phyloP scores from a whole-genome alignment of 192 early-diverging fungal genomes.

The Chytriomyces sp. region DNA sequence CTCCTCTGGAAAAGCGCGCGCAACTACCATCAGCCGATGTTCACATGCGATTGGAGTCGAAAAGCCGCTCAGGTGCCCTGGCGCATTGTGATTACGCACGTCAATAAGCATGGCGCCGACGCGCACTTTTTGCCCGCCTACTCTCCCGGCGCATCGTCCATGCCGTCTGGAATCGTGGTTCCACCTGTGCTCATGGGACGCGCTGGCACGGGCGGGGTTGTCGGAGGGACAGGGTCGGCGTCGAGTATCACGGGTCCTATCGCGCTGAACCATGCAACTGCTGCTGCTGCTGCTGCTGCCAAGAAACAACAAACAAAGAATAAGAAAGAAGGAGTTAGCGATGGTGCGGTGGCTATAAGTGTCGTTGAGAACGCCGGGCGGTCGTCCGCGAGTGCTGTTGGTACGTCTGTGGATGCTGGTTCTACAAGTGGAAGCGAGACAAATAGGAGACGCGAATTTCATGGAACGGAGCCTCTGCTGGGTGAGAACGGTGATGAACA shows the following conservation, averaged over 20 bases:
- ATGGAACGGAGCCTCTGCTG: neutral
- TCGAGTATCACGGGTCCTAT: too few species aligned
- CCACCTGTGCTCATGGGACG: too few species aligned
- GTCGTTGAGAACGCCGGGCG: too few species aligned
- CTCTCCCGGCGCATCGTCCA: neutral
- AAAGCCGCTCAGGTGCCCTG: slow-evolving; percentile 11
- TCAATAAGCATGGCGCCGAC: slow-evolving; percentile 25
- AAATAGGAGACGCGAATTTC: neutral
- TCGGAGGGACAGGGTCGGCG: too few species aligned
- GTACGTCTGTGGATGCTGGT: too few species aligned
- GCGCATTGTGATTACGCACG: slow-evolving; percentile 12
- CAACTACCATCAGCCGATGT: slow-evolving; percentile 22
- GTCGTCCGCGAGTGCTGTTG: too few species aligned
- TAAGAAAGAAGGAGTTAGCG: too few species aligned
- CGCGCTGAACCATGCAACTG: neutral
- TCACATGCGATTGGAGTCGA: slow-evolving; percentile 12
- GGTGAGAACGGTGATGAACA: neutral
- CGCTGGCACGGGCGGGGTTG: too few species aligned
- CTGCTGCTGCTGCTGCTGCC: neutral
- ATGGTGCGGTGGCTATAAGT: too few species aligned
- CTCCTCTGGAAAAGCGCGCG: slow-evolving; percentile 17
- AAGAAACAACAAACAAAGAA: too few species aligned
- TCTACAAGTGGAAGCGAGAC: too few species aligned
- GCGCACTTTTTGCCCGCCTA: slow-evolving; percentile 19
- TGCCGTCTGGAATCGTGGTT: too few species aligned